Percentiles rank a stretch among this genome's conserved stretches.
Evolutionary conservation across 2,329 filamentous ascomycete species (phyloP).

Genomic region (Fusarium pseudocircinatum): DNA sequence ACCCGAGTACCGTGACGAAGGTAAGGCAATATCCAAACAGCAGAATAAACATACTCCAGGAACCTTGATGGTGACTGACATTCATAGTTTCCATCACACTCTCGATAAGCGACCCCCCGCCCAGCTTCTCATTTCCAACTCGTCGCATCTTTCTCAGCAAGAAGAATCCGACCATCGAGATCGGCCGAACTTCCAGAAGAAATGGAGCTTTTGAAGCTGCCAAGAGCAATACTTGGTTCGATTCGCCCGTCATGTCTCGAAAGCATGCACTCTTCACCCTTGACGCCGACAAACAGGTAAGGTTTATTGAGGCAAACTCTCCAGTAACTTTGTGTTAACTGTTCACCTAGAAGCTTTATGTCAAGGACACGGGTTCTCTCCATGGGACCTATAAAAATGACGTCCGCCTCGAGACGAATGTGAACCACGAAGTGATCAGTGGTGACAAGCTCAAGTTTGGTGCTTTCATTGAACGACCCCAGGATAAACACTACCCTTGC

Average conservation of each 20-base stretch:
- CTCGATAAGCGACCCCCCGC: slow-evolving; percentile 34
- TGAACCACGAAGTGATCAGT: slow-evolving; percentile 27
- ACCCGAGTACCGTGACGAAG: slow-evolving; percentile 42
- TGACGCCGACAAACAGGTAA: slow-evolving; percentile 57
- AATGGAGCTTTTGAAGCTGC: slow-evolving; percentile 47
- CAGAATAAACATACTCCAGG: background rate
- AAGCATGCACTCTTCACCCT: slow-evolving; percentile 68
- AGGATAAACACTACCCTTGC: slow-evolving; percentile 51
- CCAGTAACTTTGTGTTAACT: slow-evolving; percentile 28
- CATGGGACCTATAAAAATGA: slow-evolving; percentile 63
- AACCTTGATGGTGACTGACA: slow-evolving; percentile 17
- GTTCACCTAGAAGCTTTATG: slow-evolving; percentile 51
- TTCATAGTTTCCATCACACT: slow-evolving; percentile 47
- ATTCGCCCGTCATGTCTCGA: slow-evolving; percentile 77
- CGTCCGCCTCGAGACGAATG: slow-evolving; percentile 28
- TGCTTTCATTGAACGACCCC: slow-evolving; percentile 47
- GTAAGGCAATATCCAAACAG: slow-evolving; percentile 12
- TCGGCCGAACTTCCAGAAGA: slow-evolving; percentile 59
- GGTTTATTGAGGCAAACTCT: slow-evolving; percentile 19
- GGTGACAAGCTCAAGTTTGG: slow-evolving; percentile 52
- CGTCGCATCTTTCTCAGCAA: slow-evolving; percentile 48
- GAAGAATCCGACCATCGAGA: slow-evolving; percentile 43
- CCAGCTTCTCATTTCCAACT: slow-evolving; percentile 35
- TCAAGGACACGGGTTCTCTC: slow-evolving; percentile 60
- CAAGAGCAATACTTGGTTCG: slow-evolving; percentile 71